These are phyloP conservation scores for Sanghuangporus sanghuang DNA, from an alignment of 1,284 basidiomycete species.

Conservation along the genomic window DNA sequence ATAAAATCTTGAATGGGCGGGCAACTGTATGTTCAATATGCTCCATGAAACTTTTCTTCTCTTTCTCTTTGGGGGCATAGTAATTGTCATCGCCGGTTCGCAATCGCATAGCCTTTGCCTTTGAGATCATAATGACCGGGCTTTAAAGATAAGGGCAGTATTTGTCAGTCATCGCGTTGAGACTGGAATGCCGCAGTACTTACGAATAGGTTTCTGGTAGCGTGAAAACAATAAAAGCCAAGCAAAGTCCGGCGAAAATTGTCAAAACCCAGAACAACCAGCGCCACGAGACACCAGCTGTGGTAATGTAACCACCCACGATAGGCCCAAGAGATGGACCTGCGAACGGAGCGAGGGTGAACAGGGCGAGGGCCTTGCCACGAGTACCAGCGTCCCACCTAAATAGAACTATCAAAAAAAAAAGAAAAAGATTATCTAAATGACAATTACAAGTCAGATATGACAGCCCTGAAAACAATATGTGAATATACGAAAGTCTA, in stretches of 20 bases:
- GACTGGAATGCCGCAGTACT: slow-evolving; percentile 30
- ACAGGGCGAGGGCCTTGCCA: slow-evolving; percentile 50
- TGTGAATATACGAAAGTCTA: not conserved
- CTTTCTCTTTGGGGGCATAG: slow-evolving; percentile 36
- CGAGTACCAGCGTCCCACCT: slow-evolving; percentile 47
- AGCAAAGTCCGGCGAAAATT: slow-evolving; percentile 40
- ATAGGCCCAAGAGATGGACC: slow-evolving; percentile 40
- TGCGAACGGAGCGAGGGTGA: slow-evolving; percentile 48
- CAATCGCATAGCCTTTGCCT: slow-evolving; percentile 29
- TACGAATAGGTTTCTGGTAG: slow-evolving; percentile 41
- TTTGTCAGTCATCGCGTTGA: not conserved
- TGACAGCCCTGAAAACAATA: slow-evolving; percentile 31
- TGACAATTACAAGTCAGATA: slow-evolving; percentile 31
- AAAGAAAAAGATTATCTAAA: slow-evolving; percentile 26
- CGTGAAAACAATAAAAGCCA: slow-evolving; percentile 35
- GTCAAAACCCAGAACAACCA: slow-evolving; percentile 48
- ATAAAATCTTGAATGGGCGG: slow-evolving; percentile 38
- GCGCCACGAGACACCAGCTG: slow-evolving; percentile 36
- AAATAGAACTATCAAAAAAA: slow-evolving; percentile 23
- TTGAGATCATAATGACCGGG: slow-evolving; percentile 40
- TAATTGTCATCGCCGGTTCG: slow-evolving; percentile 54
- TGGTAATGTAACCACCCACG: slow-evolving; percentile 43
- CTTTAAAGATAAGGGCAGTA: slow-evolving; percentile 20
- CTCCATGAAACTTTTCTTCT: slow-evolving; percentile 28
- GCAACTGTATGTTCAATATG: slow-evolving; percentile 30